Evolutionary conservation across 306 rosid genomes (phyloP).

Genomic region (Dryas drummondii): DNA sequence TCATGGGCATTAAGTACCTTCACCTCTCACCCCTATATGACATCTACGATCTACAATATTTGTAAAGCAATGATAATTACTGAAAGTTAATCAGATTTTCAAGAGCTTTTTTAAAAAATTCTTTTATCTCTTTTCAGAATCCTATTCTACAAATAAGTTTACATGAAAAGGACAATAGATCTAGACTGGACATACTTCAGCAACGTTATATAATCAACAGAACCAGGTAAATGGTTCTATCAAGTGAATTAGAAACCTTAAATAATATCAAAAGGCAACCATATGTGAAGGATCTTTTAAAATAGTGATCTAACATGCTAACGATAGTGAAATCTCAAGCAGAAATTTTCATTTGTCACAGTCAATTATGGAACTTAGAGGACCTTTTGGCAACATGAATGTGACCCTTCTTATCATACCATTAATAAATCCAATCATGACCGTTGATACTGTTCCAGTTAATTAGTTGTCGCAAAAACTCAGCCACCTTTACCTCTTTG

Average conservation of each 20-base stretch:
- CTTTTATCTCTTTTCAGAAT: not conserved
- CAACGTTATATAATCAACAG: not conserved
- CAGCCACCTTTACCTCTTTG: no score
- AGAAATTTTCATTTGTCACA: no score
- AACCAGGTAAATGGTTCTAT: not conserved
- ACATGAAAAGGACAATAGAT: not conserved
- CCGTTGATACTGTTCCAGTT: no score
- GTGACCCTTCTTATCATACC: no score
- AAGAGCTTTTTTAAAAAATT: not conserved
- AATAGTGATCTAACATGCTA: no score
- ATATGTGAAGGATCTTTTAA: not conserved
- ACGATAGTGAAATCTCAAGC: slow-evolving; percentile 52
- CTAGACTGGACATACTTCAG: not conserved
- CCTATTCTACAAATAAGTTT: not conserved
- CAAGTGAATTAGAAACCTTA: not conserved
- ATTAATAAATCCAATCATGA: no score
- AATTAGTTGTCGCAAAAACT: no score
- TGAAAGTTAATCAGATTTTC: not conserved
- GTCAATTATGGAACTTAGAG: no score
- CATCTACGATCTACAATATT: not conserved
- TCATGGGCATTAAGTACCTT: not conserved
- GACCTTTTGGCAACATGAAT: no score
- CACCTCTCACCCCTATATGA: not conserved
- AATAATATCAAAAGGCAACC: slow-evolving; percentile 8
- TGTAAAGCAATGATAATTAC: not conserved